Base-by-base conservation (phyloP, 805 yeast genomes). In the Schwanniomyces sp. region DNA sequence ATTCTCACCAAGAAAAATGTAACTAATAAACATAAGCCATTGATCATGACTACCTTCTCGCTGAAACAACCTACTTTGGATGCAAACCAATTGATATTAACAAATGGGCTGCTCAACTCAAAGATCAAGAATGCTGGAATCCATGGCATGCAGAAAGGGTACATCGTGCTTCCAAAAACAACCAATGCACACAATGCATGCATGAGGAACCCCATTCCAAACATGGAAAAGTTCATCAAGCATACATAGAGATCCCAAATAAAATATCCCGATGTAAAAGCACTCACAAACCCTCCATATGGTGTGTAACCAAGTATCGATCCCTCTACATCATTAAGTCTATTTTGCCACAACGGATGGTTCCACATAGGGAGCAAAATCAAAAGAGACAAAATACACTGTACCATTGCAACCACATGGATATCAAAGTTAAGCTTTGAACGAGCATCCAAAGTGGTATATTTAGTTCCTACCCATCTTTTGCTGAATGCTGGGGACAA, bases 31-130 rank as follows among this genome's bases (percentile, higher is more conserved):
- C 80, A 53, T 7, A 90, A 44, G 0, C 98, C 98, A 63, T 94
- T 94, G 55, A 85, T 56, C 12, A 80, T 61, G 44, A 82, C 79
- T 9, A 81, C 46, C 52, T 60, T 73, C 21, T 73, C 74, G 37
- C 87, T 83, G 44, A 89, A 74, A 3, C 81, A 66, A 3, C 86
- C 88, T 1, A 75, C 75, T 57, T 88, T 85, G 28, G 86, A 78
- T 29, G 90, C 84, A 66, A 86, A 91, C 97, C 97, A 94, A 66
- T 94, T 89, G 62, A 88, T 64, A 67, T 94, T 95, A 52, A 94
- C 96, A 68, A 94, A 94, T 7, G 98, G 98, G 1, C 97, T 88
- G 41, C 96, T 86, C 36, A 88, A 77, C 69, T 94, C 99, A 66
- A 87, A 94, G 43, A 88, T 63, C 57, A 94, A 75, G 63, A 91